A percentile compares a stretch with the other conserved stretches of the same genome.
These are phyloP conservation scores for Periglandula ipomoeae DNA, from an alignment of 2,329 filamentous ascomycete species.

Conservation along the genomic window DNA sequence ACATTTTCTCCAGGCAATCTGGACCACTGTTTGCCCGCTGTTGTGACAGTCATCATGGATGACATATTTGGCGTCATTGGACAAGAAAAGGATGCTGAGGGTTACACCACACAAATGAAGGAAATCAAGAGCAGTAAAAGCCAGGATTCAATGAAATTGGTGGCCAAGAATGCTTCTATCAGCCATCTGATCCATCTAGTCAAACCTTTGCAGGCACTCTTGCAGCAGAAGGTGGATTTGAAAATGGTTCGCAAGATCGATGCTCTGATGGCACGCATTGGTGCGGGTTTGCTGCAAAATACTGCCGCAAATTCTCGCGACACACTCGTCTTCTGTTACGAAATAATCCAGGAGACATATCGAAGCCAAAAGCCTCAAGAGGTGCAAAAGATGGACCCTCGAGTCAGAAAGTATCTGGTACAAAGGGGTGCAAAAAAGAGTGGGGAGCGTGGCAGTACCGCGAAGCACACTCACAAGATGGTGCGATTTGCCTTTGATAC, in stretches of 20 bases:
- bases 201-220: slow-evolving; percentile 64
- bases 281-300: slow-evolving; percentile 75
- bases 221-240: slow-evolving; percentile 76
- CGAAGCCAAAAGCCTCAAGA: slow-evolving; percentile 45
- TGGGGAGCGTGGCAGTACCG: slow-evolving; percentile 60
- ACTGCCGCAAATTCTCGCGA: slow-evolving; percentile 68
- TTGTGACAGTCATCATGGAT: slow-evolving; percentile 86
- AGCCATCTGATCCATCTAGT: slow-evolving; percentile 65
- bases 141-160: slow-evolving; percentile 91
- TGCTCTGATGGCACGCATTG: slow-evolving; percentile 73
- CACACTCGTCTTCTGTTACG: slow-evolving; percentile 88
- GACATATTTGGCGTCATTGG: slow-evolving; percentile 90
- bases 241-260: slow-evolving; percentile 85
- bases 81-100: slow-evolving; percentile 94
- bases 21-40: slow-evolving; percentile 73
- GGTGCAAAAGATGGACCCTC: slow-evolving; percentile 49
- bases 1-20: slow-evolving; percentile 72
- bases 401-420: slow-evolving; percentile 65
- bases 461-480: slow-evolving; percentile 79
- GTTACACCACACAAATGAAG: slow-evolving; percentile 91
- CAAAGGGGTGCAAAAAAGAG: slow-evolving; percentile 71
- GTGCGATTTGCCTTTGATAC: slow-evolving; percentile 82
- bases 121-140: slow-evolving; percentile 98
- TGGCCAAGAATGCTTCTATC: slow-evolving; percentile 75
- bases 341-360: slow-evolving; percentile 83